Evolutionary conservation across 495 filamentous ascomycete species (phyloP).

Genomic region (Talaromyces borbonicus): DNA sequence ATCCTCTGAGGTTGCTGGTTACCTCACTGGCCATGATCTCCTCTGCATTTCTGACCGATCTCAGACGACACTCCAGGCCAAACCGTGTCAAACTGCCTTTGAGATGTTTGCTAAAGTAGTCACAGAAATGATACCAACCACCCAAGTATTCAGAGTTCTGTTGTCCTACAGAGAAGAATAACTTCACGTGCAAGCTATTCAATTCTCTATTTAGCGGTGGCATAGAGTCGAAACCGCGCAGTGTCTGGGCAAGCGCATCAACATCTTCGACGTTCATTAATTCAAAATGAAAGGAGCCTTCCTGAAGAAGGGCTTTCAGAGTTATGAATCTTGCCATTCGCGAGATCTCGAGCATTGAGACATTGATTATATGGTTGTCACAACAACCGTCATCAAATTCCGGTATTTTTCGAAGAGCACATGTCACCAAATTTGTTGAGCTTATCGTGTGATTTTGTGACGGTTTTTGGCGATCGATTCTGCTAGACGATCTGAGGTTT

Average conservation of each 20-base stretch:
- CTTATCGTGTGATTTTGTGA: not conserved
- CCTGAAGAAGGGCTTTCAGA: not conserved
- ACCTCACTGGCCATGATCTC: conserved; percentile 8
- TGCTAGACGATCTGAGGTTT: not conserved
- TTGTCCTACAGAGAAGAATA: conserved; percentile 7
- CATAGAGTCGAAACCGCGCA: conserved; percentile 10
- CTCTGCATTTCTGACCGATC: conserved; percentile 11
- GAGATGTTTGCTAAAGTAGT: conserved; percentile 8
- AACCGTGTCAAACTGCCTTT: conserved; percentile 11
- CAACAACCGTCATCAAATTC: not conserved
- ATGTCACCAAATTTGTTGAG: not conserved
- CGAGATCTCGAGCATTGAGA: not conserved
- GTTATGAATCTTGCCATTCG: not conserved
- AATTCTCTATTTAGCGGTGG: conserved; percentile 9
- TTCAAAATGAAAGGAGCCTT: not conserved
- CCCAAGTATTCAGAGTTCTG: conserved; percentile 7
- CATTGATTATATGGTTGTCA: not conserved
- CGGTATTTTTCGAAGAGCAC: not conserved
- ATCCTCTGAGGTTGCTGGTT: not conserved
- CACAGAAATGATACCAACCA: conserved; percentile 17
- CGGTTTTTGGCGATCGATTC: not conserved
- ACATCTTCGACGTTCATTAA: not conserved
- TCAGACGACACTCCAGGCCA: conserved; percentile 17
- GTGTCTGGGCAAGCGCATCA: conserved; percentile 8
- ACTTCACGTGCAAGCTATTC: conserved; percentile 15